Evolutionary conservation across 192 early-diverging fungal genomes (phyloP).

Genomic region (Phycomyces blakesleeanus): DNA sequence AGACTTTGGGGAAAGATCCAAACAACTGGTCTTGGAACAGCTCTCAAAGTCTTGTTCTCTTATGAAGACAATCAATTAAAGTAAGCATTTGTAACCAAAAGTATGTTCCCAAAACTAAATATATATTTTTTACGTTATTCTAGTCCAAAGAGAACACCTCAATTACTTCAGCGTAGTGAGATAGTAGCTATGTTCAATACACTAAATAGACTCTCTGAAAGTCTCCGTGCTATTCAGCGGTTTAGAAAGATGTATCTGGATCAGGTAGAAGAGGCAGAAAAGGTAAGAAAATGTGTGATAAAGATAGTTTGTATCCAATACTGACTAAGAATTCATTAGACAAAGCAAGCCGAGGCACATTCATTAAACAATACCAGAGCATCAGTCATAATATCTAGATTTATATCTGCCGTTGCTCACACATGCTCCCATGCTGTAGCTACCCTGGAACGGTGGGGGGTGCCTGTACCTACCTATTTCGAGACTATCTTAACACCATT

Average conservation of each 20-base stretch:
- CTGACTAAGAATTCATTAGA: neutral
- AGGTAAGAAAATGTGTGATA: neutral
- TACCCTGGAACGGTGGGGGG: neutral
- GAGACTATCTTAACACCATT: neutral
- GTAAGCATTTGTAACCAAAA: conserved; percentile 42
- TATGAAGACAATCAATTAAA: conserved; percentile 69
- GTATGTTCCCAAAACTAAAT: too few species aligned
- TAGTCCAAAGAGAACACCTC: conserved; percentile 49
- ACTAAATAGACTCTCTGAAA: conserved; percentile 84
- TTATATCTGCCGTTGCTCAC: neutral
- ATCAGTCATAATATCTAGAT: neutral
- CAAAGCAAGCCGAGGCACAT: neutral
- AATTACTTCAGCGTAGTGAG: conserved; percentile 68
- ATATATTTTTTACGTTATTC: neutral
- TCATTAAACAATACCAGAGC: neutral
- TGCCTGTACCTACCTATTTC: neutral
- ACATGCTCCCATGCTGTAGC: neutral
- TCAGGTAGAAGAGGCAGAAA: neutral
- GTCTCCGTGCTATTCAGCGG: conserved; percentile 70
- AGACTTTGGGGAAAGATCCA: conserved; percentile 98
- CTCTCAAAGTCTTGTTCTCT: conserved; percentile 93
- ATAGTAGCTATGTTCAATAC: conserved; percentile 91
- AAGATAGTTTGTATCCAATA: neutral
- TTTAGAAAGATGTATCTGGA: conserved; percentile 78
- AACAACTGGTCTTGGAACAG: conserved; percentile 91